Evolutionary conservation across 441 rosid genomes (phyloP).

Genomic region (Populus hybrid): DNA sequence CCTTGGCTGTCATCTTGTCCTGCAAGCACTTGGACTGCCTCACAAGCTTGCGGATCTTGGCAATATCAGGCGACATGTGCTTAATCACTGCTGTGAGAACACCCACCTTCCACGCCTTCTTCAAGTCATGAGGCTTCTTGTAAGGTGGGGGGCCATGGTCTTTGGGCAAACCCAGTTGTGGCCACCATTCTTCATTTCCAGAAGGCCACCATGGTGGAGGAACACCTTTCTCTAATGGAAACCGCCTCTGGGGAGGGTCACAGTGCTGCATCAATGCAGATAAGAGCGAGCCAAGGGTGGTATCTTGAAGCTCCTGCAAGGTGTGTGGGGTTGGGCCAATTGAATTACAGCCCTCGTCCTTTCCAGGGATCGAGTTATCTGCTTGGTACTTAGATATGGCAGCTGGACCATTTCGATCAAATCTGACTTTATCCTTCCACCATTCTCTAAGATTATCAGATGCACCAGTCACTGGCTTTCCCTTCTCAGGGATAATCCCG

Average conservation of each 20-base stretch:
- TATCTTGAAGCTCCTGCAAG: constrained; percentile 88
- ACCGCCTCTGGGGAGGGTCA: constrained; percentile 85
- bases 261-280: constrained; percentile 30
- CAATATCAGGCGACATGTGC: constrained; percentile 79
- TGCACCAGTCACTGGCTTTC: constrained; percentile 87
- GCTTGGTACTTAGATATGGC: constrained; percentile 67
- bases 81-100: constrained; percentile 76
- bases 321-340: constrained; percentile 55
- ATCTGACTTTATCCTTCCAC: constrained; percentile 96
- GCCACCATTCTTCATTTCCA: constrained; percentile 89
- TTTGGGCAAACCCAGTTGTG: constrained; percentile 55
- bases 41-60: constrained; percentile 69
- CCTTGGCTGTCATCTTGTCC: constrained; percentile 95
- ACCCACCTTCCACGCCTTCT: constrained; percentile 90
- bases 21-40: constrained; percentile 80
- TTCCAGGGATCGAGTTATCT: constrained; percentile 48
- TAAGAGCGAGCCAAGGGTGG: constrained; percentile 86
- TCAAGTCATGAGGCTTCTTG: constrained; percentile 97
- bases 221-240: constrained; percentile 75
- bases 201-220: constrained; percentile 98
- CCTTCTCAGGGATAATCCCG: constrained; percentile 85
- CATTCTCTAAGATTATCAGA: constrained; percentile 91
- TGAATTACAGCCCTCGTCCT: constrained; percentile 32
- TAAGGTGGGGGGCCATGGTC: constrained; percentile 79
- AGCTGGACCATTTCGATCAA: constrained; percentile 88